phyloP scores from a whole-genome alignment of 345 rosid genomes.

The Murraya paniculata region DNA sequence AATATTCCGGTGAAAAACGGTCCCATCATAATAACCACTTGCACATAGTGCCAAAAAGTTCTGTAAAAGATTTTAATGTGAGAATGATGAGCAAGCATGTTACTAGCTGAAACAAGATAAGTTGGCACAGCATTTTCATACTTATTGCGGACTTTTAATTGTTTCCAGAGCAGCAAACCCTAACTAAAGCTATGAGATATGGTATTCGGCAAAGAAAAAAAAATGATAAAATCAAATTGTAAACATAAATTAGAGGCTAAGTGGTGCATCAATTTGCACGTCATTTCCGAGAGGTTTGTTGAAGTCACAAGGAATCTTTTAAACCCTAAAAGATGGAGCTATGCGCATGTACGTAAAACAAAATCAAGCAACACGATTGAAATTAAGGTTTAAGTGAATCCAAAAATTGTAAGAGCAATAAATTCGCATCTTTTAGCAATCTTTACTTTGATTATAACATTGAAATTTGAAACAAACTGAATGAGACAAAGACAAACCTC shows the following conservation, averaged over 20 bases:
- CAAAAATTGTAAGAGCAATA: background rate
- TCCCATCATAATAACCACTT: constrained; percentile 88
- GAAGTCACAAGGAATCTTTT: background rate
- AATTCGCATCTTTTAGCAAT: background rate
- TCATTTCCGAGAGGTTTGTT: background rate
- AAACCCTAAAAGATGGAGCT: background rate
- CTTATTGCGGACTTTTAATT: background rate
- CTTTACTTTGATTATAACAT: background rate
- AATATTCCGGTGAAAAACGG: constrained; percentile 86
- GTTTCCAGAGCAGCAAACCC: background rate
- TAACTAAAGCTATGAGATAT: background rate
- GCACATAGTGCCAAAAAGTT: constrained; percentile 95
- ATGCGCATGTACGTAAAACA: background rate
- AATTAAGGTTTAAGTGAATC: background rate
- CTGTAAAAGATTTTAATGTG: constrained; percentile 38
- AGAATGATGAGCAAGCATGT: background rate
- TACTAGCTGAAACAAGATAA: background rate
- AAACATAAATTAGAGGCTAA: background rate
- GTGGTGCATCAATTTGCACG: background rate
- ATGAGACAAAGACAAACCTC: constrained; percentile 44
- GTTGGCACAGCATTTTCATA: background rate
- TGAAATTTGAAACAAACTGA: background rate
- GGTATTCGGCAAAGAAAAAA: background rate
- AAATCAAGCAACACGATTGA: background rate
- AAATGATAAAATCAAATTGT: background rate